These are phyloP conservation scores for Acanthamoeba divionensis DNA, from an alignment of 208 protist species.

Conservation along the genomic window DNA sequence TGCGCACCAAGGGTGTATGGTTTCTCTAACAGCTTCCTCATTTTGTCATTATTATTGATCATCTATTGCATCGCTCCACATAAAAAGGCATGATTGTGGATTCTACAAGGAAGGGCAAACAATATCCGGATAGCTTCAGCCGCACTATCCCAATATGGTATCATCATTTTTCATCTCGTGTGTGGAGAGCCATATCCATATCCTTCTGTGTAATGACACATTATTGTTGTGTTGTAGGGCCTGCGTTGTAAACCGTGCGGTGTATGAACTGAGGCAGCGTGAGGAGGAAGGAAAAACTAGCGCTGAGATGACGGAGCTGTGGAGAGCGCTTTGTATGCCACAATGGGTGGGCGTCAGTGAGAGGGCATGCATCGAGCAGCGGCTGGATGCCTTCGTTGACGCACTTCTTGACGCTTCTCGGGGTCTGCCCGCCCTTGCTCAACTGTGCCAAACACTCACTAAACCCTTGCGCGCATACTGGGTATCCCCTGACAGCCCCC, in stretches of 20 bases:
- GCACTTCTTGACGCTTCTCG: background rate
- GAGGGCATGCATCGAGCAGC: background rate
- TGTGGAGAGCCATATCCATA: too few species aligned
- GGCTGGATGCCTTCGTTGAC: background rate
- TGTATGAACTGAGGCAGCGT: background rate
- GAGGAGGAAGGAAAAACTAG: background rate
- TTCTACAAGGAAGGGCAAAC: slow-evolving; percentile 7
- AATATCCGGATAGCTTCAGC: slow-evolving; percentile 16
- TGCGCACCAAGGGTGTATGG: background rate
- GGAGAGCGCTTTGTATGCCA: background rate
- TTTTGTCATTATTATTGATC: background rate
- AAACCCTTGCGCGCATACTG: too few species aligned
- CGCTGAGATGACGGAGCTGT: background rate
- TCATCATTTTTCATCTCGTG: too few species aligned
- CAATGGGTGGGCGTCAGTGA: slow-evolving; percentile 26
- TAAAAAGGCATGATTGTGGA: slow-evolving; percentile 38
- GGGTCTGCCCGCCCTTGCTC: too few species aligned
- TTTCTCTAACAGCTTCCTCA: background rate
- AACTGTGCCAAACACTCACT: too few species aligned
- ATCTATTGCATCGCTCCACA: background rate
- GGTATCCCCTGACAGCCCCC: too few species aligned
- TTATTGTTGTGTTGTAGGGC: too few species aligned
- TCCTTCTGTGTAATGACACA: too few species aligned
- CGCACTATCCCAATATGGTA: slow-evolving; percentile 46
- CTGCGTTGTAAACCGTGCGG: slow-evolving; percentile 14